Evolutionary conservation across 306 rosid species (phyloP).

Genomic region (Sicyos baderoa): DNA sequence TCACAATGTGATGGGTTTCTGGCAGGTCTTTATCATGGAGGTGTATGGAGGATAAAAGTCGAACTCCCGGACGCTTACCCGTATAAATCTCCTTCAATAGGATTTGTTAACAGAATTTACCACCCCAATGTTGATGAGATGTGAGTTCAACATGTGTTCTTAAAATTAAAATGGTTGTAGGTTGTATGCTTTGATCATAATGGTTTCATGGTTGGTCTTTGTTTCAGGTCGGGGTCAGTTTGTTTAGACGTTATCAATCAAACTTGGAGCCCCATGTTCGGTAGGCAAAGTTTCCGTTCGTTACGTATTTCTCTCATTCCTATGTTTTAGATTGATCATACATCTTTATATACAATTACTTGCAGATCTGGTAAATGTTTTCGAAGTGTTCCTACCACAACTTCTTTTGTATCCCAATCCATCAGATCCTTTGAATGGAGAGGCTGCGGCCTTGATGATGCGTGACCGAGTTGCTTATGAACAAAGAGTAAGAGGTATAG

Average conservation of each 20-base stretch:
- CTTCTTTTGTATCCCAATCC: constrained; percentile 89
- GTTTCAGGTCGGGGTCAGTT: constrained; percentile 77
- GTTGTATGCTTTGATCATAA: not conserved
- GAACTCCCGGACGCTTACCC: constrained; percentile 90
- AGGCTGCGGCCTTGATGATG: constrained; percentile 89
- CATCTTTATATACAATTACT: constrained; percentile 4
- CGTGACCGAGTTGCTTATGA: constrained; percentile 65
- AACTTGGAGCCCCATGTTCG: constrained; percentile 96
- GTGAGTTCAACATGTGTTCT: constrained; percentile 33
- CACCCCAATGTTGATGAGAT: constrained; percentile 94
- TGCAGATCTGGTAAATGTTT: constrained; percentile 80
- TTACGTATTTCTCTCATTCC: constrained; percentile 4
- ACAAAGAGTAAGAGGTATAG: constrained; percentile 63
- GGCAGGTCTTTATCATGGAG: constrained; percentile 74
- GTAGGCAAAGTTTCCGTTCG: constrained; percentile 26
- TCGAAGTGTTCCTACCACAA: constrained; percentile 88
- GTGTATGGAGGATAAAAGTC: constrained; percentile 83
- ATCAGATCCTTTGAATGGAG: constrained; percentile 76
- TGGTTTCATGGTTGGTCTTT: constrained; percentile 16
- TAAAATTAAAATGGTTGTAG: constrained; percentile 1
- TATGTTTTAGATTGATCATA: constrained; percentile 8
- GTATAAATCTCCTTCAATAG: constrained; percentile 78
- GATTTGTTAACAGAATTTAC: constrained; percentile 74
- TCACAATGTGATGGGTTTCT: constrained; percentile 23
- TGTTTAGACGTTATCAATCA: constrained; percentile 92